phyloP scores from a whole-genome alignment of 495 filamentous ascomycete species.

The Neurospora sp. region DNA sequence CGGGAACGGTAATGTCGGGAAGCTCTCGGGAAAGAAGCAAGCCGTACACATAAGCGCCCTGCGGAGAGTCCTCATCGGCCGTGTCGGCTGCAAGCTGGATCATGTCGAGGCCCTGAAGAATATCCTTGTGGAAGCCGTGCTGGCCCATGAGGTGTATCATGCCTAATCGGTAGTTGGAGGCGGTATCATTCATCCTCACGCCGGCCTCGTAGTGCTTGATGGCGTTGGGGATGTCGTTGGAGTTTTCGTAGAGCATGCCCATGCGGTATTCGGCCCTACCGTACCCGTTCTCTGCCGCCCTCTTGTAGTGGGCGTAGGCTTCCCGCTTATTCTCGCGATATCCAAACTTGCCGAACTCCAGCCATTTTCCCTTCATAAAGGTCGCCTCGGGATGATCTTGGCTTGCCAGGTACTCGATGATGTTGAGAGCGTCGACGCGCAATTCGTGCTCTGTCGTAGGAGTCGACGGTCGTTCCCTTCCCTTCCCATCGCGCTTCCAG shows the following conservation, averaged over 20 bases:
- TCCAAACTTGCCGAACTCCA: conserved; percentile 96
- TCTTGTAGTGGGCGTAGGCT: conserved; percentile 74
- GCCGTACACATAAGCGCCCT: conserved; percentile 93
- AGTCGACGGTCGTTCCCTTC: conserved; percentile 58
- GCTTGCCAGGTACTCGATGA: conserved; percentile 78
- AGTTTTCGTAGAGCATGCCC: conserved; percentile 94
- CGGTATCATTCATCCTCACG: conserved; percentile 69
- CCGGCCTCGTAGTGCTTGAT: conserved; percentile 81
- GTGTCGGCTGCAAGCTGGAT: conserved; percentile 74
- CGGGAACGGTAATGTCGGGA: conserved; percentile 74
- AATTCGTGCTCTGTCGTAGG: conserved; percentile 83
- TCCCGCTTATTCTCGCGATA: conserved; percentile 84
- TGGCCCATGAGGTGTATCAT: conserved; percentile 98
- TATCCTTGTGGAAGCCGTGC: conserved; percentile 79
- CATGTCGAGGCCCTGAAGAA: conserved; percentile 63
- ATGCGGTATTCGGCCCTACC: conserved; percentile 93
- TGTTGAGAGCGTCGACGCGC: conserved; percentile 78
- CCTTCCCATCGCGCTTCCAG: conserved; percentile 47
- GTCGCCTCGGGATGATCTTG: conserved; percentile 90
- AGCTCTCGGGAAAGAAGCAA: conserved; percentile 89
- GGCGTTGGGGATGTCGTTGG: conserved; percentile 83
- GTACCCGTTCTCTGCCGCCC: conserved; percentile 83
- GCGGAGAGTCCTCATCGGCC: conserved; percentile 93
- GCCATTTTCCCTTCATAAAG: conserved; percentile 93
- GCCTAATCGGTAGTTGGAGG: conserved; percentile 87